Conservation (phyloP, 2,329 filamentous ascomycete genomes). For the Fusarium sp. region DNA sequence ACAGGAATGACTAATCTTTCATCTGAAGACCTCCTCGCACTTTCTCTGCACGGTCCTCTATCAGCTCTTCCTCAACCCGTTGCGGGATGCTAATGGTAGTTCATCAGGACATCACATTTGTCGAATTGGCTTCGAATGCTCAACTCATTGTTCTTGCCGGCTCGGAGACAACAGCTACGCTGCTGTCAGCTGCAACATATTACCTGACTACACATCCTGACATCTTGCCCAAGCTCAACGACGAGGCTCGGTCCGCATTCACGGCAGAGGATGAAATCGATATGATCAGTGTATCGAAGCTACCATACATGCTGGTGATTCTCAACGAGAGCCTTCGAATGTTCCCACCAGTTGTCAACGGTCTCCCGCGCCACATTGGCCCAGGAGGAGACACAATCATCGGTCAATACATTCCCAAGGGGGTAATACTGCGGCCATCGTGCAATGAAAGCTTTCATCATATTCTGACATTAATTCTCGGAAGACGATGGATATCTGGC, state of each 20-base stretch:
- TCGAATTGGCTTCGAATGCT: neutral
- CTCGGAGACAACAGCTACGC: constrained; percentile 51
- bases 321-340: constrained; percentile 56
- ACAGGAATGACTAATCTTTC: neutral
- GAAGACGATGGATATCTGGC: constrained; percentile 21
- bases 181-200: constrained; percentile 44
- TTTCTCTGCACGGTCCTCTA: neutral
- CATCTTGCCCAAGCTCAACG: constrained; percentile 41
- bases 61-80: constrained; percentile 4
- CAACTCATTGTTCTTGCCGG: constrained; percentile 45
- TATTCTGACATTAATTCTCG: neutral
- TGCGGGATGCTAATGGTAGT: neutral
- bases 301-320: constrained; percentile 48
- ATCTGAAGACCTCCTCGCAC: neutral
- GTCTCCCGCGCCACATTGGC: constrained; percentile 37
- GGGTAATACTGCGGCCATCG: constrained; percentile 28
- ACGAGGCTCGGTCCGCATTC: constrained; percentile 56
- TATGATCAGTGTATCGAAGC: constrained; percentile 12
- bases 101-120: neutral
- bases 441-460: too few relatives aligned
- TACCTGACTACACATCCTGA: constrained; percentile 43
- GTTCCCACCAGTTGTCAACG: constrained; percentile 23
- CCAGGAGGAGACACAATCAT: constrained; percentile 44
- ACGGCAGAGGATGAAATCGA: constrained; percentile 52
- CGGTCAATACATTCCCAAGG: constrained; percentile 47